A percentile compares a stretch with the other conserved stretches of the same genome.
Conservation (phyloP, 495 filamentous ascomycete genomes). For the Aspergillus egyptiacus region DNA sequence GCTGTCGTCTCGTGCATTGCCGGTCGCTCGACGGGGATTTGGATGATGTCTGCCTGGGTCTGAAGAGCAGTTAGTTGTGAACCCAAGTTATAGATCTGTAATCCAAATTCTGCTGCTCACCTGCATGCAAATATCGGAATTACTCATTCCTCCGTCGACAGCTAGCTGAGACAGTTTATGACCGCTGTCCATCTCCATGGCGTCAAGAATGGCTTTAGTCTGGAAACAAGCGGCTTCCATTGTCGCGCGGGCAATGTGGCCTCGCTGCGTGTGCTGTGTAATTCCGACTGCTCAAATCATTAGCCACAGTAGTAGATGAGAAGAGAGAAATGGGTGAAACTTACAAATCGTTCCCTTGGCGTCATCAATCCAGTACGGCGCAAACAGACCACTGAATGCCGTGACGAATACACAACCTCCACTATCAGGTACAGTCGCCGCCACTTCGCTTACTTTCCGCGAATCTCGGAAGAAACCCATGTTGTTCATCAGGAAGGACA, state of each 20-base stretch:
- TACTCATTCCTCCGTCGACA: conserved; percentile 93
- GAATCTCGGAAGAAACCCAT: conserved; percentile 75
- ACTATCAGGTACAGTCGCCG: conserved; percentile 76
- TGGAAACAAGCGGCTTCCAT: conserved; percentile 95
- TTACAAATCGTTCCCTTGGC: conserved; percentile 84
- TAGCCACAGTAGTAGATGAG: background rate
- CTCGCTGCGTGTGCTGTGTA: conserved; percentile 82
- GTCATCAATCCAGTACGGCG: conserved; percentile 98
- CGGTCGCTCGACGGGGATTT: conserved; percentile 82
- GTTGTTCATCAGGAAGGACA: conserved; percentile 90
- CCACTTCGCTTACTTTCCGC: conserved; percentile 74
- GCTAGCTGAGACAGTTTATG: conserved; percentile 70
- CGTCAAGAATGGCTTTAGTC: conserved; percentile 88
- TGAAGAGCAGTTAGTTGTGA: conserved; percentile 26
- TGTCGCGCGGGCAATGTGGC: conserved; percentile 89
- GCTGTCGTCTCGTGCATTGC: conserved; percentile 92
- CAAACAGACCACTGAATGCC: conserved; percentile 92
- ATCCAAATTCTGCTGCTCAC: conserved; percentile 30
- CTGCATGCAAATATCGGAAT: conserved; percentile 93
- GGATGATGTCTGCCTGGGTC: conserved; percentile 86
- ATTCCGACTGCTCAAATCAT: conserved; percentile 58
- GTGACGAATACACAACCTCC: conserved; percentile 94
- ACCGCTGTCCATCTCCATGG: conserved; percentile 87
- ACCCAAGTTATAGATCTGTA: background rate
- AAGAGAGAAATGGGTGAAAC: conserved; percentile 12